Evolutionary conservation across 345 rosid genomes (phyloP).

Genomic region (Syzygium aromaticum): DNA sequence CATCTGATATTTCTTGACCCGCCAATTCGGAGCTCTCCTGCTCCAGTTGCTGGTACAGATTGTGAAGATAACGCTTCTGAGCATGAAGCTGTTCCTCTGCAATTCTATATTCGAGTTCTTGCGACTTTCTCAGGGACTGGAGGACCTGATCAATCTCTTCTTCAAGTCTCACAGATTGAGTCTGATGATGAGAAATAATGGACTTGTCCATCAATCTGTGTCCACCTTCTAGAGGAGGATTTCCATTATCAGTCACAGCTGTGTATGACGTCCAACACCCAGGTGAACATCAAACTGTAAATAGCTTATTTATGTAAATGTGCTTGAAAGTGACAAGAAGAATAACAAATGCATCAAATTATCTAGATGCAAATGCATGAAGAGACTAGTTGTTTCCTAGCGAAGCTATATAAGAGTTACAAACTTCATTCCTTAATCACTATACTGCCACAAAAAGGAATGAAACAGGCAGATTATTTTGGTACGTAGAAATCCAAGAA

Average conservation of each 20-base stretch:
- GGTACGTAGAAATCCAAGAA: not conserved
- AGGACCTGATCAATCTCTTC: constrained; percentile 55
- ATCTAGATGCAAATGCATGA: not conserved
- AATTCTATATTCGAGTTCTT: constrained; percentile 48
- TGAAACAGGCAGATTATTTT: not conserved
- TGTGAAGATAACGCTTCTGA: constrained; percentile 50
- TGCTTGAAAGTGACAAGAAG: not conserved
- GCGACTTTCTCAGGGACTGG: constrained; percentile 41
- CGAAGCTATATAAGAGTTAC: not conserved
- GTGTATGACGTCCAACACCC: not conserved
- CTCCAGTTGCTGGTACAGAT: constrained; percentile 57
- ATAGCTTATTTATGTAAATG: not conserved
- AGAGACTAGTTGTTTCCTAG: not conserved
- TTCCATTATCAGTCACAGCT: constrained; percentile 15
- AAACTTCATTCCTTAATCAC: not conserved
- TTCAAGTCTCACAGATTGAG: constrained; percentile 50
- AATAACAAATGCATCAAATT: not conserved
- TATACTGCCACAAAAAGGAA: not conserved
- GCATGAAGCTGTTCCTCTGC: constrained; percentile 54
- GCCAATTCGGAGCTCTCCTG: constrained; percentile 47
- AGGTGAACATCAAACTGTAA: not conserved
- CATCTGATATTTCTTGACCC: constrained; percentile 9
- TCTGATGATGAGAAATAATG: constrained; percentile 23
- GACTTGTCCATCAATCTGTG: constrained; percentile 6
- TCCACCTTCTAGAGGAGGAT: constrained; percentile 13